Base-by-base conservation (phyloP, 2,329 filamentous ascomycete species). In the Talaromyces atroroseus region DNA sequence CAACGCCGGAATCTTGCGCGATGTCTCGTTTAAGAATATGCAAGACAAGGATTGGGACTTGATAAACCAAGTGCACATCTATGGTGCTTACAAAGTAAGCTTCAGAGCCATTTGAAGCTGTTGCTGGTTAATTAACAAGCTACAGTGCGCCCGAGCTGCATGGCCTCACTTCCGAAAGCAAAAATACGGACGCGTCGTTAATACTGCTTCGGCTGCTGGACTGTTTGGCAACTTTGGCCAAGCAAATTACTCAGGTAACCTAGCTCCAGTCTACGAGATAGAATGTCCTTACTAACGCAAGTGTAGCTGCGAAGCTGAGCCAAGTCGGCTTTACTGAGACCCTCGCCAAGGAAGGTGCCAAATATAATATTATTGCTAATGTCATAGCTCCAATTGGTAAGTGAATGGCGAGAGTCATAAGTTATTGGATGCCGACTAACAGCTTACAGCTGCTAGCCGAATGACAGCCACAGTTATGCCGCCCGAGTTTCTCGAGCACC, bases 131-230 rank as follows among this genome's bases (percentile, higher is more conserved):
- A 46, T 62, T 71, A 56, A 68, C 52, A 29, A 26, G 11, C n/a
- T 6, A 57, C 62, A 81, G 84, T 95, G 90, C 74, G 83, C 94
- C 60, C 87, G 86, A 74, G 94, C 94, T 61, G 94, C 94, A 52
- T 99, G 94, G 92, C 91, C 92, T 59, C 82, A 97, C 76, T 97
- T 99, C 83, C 84, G 92, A 70, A 97, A 97, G 80, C 94, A 99
- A 78, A 97, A 96, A 84, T 99, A 90, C 73, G 94, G 94, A 61
- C 85, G 94, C 66, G 81, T 99, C 64, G 96, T 99, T 78, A 97
- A 95, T 81, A 97, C 94, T 23, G 85, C 92, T 38, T 97, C 92
- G n/a, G 91, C 91, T 57, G 92, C 94, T 60, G 94, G 94, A 67
- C 81, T 99, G 54, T 97, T 95, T 72, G 94, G 94, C 68, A 94